phyloP scores from a whole-genome alignment of 805 yeast species.

The Wickerhamiella vanderwaltii region DNA sequence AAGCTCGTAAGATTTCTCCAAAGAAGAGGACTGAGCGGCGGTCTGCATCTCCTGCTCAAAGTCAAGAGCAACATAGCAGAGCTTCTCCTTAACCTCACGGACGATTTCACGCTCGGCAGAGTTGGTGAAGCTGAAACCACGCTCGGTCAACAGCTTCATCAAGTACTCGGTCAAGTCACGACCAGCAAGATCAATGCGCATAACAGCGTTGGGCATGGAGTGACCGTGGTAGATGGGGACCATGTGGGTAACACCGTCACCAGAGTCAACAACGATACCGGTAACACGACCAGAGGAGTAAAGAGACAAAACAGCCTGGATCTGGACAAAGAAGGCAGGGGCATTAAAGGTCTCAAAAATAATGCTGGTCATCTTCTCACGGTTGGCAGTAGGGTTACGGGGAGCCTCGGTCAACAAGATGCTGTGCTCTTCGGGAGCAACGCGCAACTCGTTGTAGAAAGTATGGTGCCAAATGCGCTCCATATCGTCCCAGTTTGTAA shows the following conservation, averaged over 20 bases:
- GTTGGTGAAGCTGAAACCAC: constrained; percentile 98
- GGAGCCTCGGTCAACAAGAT: constrained; percentile 99
- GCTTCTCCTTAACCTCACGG: constrained; percentile 92
- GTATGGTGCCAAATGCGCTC: constrained; percentile 99
- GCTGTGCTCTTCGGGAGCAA: constrained; percentile 99
- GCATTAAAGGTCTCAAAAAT: constrained; percentile 98
- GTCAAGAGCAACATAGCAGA: constrained; percentile 98
- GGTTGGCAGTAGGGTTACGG: constrained; percentile 98
- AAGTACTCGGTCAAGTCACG: constrained; percentile 98
- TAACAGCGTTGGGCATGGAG: constrained; percentile 97
- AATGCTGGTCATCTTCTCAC: constrained; percentile 99
- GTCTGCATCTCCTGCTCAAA: constrained; percentile 99
- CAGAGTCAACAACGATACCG: constrained; percentile 81
- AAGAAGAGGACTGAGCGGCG: constrained; percentile 93
- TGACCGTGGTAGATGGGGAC: constrained; percentile 99
- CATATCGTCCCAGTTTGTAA: constrained; percentile 99
- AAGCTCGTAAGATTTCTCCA: constrained; percentile 97
- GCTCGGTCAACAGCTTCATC: constrained; percentile 96
- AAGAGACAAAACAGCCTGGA: constrained; percentile 95
- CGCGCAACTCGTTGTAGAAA: constrained; percentile 98
- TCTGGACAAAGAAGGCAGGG: constrained; percentile 97
- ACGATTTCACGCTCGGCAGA: constrained; percentile 98
- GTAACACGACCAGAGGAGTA: constrained; percentile 99
- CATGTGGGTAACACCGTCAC: constrained; percentile 99
- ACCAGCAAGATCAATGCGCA: constrained; percentile 98